Conservation (phyloP, 495 filamentous ascomycete species). For the Trichoderma orchidacearum region DNA sequence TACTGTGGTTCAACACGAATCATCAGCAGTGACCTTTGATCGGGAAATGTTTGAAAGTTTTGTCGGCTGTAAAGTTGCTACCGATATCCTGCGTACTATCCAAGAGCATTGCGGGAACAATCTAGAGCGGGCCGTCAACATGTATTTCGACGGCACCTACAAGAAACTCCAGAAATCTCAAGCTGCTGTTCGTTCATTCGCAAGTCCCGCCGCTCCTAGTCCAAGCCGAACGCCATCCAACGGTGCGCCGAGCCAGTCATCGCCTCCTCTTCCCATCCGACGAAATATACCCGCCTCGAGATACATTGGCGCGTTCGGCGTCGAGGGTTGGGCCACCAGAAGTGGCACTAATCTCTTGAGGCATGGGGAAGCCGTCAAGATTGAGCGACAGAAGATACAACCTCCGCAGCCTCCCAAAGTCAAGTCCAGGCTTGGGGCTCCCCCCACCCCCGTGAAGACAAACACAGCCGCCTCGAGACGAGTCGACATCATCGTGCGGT, state of each 20-base stretch:
- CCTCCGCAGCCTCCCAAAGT: constrained; percentile 39
- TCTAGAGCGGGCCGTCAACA: constrained; percentile 58
- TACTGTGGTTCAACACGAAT: not conserved
- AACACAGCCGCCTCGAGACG: constrained; percentile 37
- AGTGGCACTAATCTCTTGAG: constrained; percentile 61
- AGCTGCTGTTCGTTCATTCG: not conserved
- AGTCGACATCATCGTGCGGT: constrained; percentile 82
- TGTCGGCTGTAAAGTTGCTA: constrained; percentile 49
- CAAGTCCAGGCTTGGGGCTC: constrained; percentile 22
- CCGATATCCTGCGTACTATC: constrained; percentile 36
- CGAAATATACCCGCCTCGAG: constrained; percentile 43
- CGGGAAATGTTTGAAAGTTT: constrained; percentile 53
- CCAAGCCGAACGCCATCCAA: not conserved
- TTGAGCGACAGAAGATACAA: constrained; percentile 73
- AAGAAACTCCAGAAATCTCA: constrained; percentile 30
- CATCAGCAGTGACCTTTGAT: constrained; percentile 40
- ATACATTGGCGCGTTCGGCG: constrained; percentile 88
- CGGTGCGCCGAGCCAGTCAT: not conserved
- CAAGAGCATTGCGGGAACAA: constrained; percentile 44
- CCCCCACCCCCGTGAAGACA: constrained; percentile 14
- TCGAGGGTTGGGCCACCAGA: constrained; percentile 81
- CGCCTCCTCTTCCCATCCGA: constrained; percentile 1
- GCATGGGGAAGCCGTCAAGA: constrained; percentile 65
- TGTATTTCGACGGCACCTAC: constrained; percentile 94
- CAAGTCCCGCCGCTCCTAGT: not conserved